These are phyloP conservation scores for Globisporangium mamillatum DNA, from an alignment of 352 stramenopile genomes.

Conservation along the genomic window DNA sequence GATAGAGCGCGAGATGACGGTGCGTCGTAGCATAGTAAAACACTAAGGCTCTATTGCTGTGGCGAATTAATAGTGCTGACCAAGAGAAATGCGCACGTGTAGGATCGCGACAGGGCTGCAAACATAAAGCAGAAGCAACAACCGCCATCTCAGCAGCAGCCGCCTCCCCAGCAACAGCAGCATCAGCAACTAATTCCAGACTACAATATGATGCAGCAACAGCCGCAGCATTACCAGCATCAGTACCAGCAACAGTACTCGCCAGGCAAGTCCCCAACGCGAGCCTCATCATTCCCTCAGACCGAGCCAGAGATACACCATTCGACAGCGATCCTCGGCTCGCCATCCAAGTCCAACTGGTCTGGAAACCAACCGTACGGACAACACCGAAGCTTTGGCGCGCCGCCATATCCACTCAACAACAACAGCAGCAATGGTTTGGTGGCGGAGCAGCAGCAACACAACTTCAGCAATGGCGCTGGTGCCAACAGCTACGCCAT, in stretches of 20 bases:
- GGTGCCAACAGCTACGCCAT: background rate
- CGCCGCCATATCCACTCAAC: background rate
- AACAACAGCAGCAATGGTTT: conserved; percentile 9
- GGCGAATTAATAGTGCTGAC: conserved; percentile 14
- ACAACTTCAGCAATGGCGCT: conserved; percentile 11
- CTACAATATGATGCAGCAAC: background rate
- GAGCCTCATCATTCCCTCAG: conserved; percentile 11
- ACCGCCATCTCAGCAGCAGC: background rate
- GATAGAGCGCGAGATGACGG: conserved; percentile 42
- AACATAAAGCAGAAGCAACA: conserved; percentile 15
- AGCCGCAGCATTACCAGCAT: conserved; percentile 3
- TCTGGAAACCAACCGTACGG: background rate
- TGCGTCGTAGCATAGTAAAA: conserved; percentile 3
- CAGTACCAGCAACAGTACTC: conserved; percentile 13
- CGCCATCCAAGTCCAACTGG: conserved; percentile 5
- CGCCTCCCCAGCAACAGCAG: background rate
- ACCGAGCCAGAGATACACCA: conserved; percentile 16
- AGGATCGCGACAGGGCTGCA: conserved; percentile 17
- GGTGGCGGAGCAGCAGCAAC: conserved; percentile 15
- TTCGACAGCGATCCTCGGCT: conserved; percentile 8
- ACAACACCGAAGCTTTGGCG: conserved; percentile 2
- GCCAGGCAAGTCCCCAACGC: conserved; percentile 14
- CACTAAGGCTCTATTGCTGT: background rate
- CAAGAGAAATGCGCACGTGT: background rate
- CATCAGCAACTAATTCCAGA: conserved; percentile 2